These are phyloP conservation scores for Sugiyamaella mastotermitis DNA, from an alignment of 805 yeast genomes.

Conservation along the genomic window DNA sequence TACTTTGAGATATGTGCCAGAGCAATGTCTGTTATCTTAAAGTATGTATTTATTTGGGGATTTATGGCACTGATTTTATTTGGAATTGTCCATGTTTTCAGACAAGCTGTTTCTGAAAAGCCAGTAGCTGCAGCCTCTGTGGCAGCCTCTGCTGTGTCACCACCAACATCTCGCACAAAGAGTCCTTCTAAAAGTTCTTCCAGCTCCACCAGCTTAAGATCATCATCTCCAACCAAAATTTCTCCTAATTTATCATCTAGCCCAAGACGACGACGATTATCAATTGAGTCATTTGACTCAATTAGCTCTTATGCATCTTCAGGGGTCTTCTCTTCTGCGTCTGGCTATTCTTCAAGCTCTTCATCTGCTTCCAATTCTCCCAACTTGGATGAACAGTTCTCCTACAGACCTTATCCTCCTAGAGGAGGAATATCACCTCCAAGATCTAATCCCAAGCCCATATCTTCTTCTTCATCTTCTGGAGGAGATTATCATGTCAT, in stretches of 20 bases:
- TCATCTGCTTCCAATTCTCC: constrained; percentile 1
- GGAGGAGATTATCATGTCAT: constrained; percentile 3
- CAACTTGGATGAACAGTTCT: constrained; percentile 6
- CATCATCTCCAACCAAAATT: neutral
- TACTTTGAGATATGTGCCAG: constrained; percentile 6
- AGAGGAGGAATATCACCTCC: too few species aligned
- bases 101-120: neutral
- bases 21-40: neutral
- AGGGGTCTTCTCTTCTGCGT: neutral
- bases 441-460: neutral
- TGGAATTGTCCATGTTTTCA: constrained; percentile 5
- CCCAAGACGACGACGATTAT: neutral
- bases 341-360: neutral
- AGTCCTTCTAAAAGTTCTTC: neutral
- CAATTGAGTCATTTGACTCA: neutral
- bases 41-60: constrained; percentile 6
- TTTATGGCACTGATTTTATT: constrained; percentile 1
- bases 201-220: neutral
- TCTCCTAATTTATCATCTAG: neutral
- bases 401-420: constrained; percentile 10
- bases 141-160: neutral
- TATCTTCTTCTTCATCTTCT: neutral
- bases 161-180: neutral
- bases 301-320: neutral
- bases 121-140: too few species aligned